phyloP scores from a whole-genome alignment of 2,329 filamentous ascomycete species.

The Paecilomyces fulvus region DNA sequence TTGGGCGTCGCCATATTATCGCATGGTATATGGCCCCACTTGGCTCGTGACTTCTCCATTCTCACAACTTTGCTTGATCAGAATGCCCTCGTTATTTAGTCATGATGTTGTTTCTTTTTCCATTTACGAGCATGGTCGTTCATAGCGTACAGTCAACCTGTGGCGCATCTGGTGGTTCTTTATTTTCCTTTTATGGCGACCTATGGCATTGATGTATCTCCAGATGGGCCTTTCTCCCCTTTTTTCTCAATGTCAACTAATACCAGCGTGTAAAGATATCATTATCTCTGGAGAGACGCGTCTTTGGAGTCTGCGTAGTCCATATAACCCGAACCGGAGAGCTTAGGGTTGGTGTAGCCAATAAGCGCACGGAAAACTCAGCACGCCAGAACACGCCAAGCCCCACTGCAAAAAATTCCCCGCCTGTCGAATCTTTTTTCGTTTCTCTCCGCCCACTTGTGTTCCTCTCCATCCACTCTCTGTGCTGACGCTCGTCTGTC shows the following conservation, averaged over 20 bases:
- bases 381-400: background rate
- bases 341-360: background rate
- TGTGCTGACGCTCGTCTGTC: background rate
- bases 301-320: background rate
- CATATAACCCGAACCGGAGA: background rate
- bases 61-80: background rate
- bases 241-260: background rate
- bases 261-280: background rate
- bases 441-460: background rate
- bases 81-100: background rate
- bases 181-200: slow-evolving; percentile 2
- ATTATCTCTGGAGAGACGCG: background rate
- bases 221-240: background rate
- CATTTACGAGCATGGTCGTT: background rate
- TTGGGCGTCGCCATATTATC: background rate
- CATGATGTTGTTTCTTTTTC: background rate
- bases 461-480: background rate
- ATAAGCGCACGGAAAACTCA: background rate
- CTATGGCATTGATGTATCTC: background rate
- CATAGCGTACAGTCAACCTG: background rate
- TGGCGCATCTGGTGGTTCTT: background rate
- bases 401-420: background rate
- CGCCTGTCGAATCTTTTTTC: background rate
- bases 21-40: background rate
- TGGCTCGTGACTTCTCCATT: background rate